A percentile compares a stretch with the other conserved stretches of the same genome.
These are phyloP conservation scores for Entoloma clypeatum DNA, from an alignment of 1,284 basidiomycete species.

Conservation along the genomic window DNA sequence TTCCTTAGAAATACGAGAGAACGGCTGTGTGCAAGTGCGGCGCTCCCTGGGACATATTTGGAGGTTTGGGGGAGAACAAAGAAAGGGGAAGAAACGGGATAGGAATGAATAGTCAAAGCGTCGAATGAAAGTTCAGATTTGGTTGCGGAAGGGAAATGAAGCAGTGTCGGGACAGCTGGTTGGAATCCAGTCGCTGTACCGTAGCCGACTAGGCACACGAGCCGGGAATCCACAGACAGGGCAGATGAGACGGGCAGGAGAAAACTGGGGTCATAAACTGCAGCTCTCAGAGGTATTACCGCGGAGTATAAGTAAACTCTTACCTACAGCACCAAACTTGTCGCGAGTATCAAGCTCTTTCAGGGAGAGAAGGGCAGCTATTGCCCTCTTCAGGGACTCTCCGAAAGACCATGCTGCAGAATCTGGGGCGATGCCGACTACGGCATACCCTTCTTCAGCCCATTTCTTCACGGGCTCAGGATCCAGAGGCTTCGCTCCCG, in stretches of 20 bases:
- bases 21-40: constrained; percentile 40
- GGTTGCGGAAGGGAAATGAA: constrained; percentile 25
- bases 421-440: constrained; percentile 32
- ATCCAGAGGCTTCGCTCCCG: constrained; percentile 33
- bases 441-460: constrained; percentile 48
- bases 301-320: constrained; percentile 3
- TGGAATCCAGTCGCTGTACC: constrained; percentile 17
- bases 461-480: constrained; percentile 45
- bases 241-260: constrained; percentile 25
- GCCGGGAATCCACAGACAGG: constrained; percentile 25
- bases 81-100: constrained; percentile 28
- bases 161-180: constrained; percentile 27
- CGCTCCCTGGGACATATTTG: constrained; percentile 36
- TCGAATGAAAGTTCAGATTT: constrained; percentile 10
- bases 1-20: constrained; percentile 41
- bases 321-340: constrained; percentile 41
- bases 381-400: constrained; percentile 26
- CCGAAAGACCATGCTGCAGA: constrained; percentile 21
- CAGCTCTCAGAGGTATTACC: neutral
- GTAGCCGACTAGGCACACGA: constrained; percentile 35
- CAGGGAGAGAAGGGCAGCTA: constrained; percentile 31
- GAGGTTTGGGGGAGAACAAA: constrained; percentile 39
- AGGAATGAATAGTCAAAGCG: constrained; percentile 24
- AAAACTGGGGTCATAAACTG: constrained; percentile 36
- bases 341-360: constrained; percentile 37